A percentile compares a stretch with the other conserved stretches of the same genome.
phyloP scores from a whole-genome alignment of 2,329 filamentous ascomycete species.

The Acrocalymma vagum region DNA sequence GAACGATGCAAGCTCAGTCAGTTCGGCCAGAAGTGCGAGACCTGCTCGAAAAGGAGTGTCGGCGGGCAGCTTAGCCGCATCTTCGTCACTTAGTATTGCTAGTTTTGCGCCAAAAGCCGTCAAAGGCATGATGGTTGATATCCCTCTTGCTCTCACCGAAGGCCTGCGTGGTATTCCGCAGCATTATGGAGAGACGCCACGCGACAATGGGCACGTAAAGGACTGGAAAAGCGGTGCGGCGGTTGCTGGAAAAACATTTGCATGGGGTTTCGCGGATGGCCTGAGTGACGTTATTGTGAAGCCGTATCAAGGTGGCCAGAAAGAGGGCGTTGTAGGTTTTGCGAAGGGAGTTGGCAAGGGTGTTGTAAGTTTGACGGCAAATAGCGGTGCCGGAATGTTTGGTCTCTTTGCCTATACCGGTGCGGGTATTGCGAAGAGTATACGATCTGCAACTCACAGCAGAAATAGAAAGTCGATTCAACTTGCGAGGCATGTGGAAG shows the following conservation, averaged over 20 bases:
- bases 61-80: constrained; percentile 9
- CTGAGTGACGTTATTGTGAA: constrained; percentile 79
- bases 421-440: constrained; percentile 60
- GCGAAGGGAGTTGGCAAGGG: constrained; percentile 46
- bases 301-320: constrained; percentile 70
- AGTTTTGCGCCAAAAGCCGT: constrained; percentile 15
- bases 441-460: constrained; percentile 8
- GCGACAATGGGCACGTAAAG: constrained; percentile 76
- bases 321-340: constrained; percentile 69
- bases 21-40: not conserved
- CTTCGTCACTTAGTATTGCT: constrained; percentile 17
- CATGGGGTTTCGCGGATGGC: constrained; percentile 77
- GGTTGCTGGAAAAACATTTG: constrained; percentile 77
- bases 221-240: constrained; percentile 75
- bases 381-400: constrained; percentile 23
- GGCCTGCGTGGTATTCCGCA: constrained; percentile 85
- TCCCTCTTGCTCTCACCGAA: constrained; percentile 78
- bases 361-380: constrained; percentile 13
- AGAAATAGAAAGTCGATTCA: constrained; percentile 12
- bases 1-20: not conserved
- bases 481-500: constrained; percentile 11
- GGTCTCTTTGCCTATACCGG: constrained; percentile 41
- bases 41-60: constrained; percentile 8
- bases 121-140: constrained; percentile 64
- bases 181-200: constrained; percentile 80